phyloP scores from a whole-genome alignment of 1,284 basidiomycete genomes.

The Ustilago lituana region DNA sequence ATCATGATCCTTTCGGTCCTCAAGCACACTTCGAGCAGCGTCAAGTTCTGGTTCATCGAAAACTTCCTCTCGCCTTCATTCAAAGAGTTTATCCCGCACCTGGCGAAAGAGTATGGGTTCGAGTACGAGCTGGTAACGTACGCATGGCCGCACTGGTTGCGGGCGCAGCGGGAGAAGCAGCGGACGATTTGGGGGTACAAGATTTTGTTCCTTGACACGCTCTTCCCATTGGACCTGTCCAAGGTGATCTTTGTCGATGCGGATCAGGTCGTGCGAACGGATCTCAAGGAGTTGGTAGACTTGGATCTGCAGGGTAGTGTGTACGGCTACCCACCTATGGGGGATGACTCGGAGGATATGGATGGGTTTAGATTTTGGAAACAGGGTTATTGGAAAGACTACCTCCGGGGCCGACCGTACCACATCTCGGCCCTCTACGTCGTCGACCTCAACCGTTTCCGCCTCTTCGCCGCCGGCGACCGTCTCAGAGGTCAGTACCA shows the following conservation, averaged over 20 bases:
- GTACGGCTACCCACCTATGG: slow-evolving; percentile 89
- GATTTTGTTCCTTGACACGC: slow-evolving; percentile 96
- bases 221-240: slow-evolving; percentile 97
- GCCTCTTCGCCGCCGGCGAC: slow-evolving; percentile 78
- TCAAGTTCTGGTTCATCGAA: slow-evolving; percentile 99
- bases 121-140: slow-evolving; percentile 97
- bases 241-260: slow-evolving; percentile 99
- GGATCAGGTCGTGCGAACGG: slow-evolving; percentile 84
- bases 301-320: slow-evolving; percentile 80
- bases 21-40: slow-evolving; percentile 87
- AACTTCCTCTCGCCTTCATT: slow-evolving; percentile 98
- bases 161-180: slow-evolving; percentile 96
- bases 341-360: slow-evolving; percentile 88
- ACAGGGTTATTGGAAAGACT: slow-evolving; percentile 71
- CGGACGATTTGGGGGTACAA: slow-evolving; percentile 99
- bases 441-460: slow-evolving; percentile 93
- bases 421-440: slow-evolving; percentile 81
- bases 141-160: slow-evolving; percentile 98
- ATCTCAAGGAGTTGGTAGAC: slow-evolving; percentile 90
- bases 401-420: slow-evolving; percentile 49
- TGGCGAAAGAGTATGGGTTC: slow-evolving; percentile 89
- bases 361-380: slow-evolving; percentile 99
- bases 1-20: slow-evolving; percentile 98
- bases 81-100: slow-evolving; percentile 92
- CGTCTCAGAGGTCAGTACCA: slow-evolving; percentile 92